Evolutionary conservation across 768 basidiomycete genomes (phyloP).

Genomic region (Chiua virens): DNA sequence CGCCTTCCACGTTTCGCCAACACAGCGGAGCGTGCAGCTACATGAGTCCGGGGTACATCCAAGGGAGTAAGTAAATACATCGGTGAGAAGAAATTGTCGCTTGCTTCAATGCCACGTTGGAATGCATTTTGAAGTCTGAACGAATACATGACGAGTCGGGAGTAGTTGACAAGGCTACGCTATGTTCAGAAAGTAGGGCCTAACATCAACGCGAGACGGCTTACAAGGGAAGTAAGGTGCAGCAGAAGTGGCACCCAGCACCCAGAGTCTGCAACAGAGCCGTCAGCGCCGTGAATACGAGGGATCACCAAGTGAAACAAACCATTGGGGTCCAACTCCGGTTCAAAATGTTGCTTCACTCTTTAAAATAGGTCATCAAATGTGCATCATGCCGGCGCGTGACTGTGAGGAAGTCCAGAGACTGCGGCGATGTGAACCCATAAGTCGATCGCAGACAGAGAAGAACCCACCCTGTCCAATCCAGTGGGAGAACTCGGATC

Average conservation of each 20-base stretch:
- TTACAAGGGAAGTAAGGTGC: conserved; percentile 71
- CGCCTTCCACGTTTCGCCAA: too few species aligned
- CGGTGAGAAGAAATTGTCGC: conserved; percentile 65
- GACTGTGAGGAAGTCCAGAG: conserved; percentile 64
- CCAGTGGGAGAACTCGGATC: conserved; percentile 67
- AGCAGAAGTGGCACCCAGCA: conserved; percentile 64
- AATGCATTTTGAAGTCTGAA: conserved; percentile 86
- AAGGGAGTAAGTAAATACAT: conserved; percentile 38
- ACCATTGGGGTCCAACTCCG: conserved; percentile 63
- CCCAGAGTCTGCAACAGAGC: conserved; percentile 45
- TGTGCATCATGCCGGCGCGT: conserved; percentile 60
- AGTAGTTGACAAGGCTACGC: conserved; percentile 68
- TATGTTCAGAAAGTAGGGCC: conserved; percentile 4
- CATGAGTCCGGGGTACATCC: neutral
- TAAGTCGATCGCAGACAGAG: neutral
- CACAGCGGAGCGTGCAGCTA: too few species aligned
- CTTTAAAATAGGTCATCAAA: conserved; percentile 58
- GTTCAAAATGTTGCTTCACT: conserved; percentile 59
- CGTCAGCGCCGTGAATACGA: neutral
- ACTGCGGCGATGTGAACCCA: conserved; percentile 37
- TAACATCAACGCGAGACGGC: conserved; percentile 23
- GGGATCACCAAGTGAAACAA: neutral
- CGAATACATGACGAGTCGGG: conserved; percentile 82
- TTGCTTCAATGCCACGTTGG: conserved; percentile 61
- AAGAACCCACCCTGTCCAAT: conserved; percentile 57